Base-by-base conservation (phyloP, 257 asterid species). In the Fraxinus americana region DNA sequence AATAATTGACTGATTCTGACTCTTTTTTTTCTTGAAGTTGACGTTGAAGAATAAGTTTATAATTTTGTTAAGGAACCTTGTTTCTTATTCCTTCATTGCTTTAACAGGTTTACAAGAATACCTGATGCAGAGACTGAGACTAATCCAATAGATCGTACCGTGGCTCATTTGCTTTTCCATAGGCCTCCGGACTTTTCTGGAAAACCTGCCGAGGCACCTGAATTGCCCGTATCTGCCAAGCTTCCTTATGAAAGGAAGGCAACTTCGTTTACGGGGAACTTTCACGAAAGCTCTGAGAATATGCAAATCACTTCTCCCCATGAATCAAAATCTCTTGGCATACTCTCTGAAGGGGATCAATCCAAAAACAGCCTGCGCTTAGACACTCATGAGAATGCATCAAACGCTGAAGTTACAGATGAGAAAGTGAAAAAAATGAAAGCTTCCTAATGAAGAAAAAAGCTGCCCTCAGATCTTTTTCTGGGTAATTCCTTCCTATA, bases 81-180 rank as follows among this genome's bases (percentile, higher is more conserved):
- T 38, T 75, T 54, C 25, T 68, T 68, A 65, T 74, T 70, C 75
- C 76, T 81, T 79, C 63, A 30, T 77, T 74, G 39, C 41, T 67
- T 52, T 63, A 23, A 57, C 92, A 93, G 97, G 89, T 88, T 88
- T 82, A 81, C 76, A 52, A 81, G 89, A 81, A 84, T 82, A 67
- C 85, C 88, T 54, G 88, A 87, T 78, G 82, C 84, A 75, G 98
- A 94, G 87, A 88, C 93, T 0, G 84, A 91, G 70, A 94, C 97
- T 50, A 94, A 94, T 78, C 96, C 98, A 29, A 87, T 91, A 67
- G 98, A 94, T 78, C 94, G 98, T 57, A 82, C 86, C 21, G 91
- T 94, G 76, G 98, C 98, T 45, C 97, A 90, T 87, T 85, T 94
- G 75, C 94, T 94, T 81, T 94, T 94, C 89, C 92, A 91, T 77